Evolutionary conservation across 2,329 filamentous ascomycete genomes (phyloP).

Genomic region (Ascochyta clinopodiicola): DNA sequence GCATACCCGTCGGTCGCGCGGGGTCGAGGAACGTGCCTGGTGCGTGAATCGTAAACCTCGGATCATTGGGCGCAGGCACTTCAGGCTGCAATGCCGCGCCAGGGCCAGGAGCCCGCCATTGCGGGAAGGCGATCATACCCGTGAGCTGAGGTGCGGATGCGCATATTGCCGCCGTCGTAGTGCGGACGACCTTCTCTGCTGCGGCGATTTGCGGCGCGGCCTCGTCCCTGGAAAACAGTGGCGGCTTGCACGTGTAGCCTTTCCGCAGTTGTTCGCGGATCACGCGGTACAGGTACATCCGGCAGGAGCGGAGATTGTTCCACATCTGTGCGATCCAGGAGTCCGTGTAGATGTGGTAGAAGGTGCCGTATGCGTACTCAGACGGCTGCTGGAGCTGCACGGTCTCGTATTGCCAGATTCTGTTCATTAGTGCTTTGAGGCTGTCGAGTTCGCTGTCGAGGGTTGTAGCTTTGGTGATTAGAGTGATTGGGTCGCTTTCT

Average conservation of each 20-base stretch:
- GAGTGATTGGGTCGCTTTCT: conserved; percentile 20
- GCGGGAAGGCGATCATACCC: conserved; percentile 37
- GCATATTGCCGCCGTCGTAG: conserved; percentile 22
- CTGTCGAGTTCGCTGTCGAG: conserved; percentile 33
- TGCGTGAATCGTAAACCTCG: conserved; percentile 22
- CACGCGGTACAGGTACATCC: conserved; percentile 31
- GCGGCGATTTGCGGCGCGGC: conserved; percentile 12
- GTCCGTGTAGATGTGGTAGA: conserved; percentile 40
- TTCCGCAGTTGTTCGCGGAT: conserved; percentile 29
- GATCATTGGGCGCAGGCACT: background rate
- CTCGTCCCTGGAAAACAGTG: conserved; percentile 20
- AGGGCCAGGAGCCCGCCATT: background rate
- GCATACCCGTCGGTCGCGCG: conserved; percentile 29
- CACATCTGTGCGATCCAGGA: conserved; percentile 41
- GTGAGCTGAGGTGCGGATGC: conserved; percentile 39
- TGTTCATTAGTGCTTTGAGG: conserved; percentile 29
- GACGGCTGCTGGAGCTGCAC: conserved; percentile 1
- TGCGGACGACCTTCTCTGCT: conserved; percentile 24
- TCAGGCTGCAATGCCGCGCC: background rate
- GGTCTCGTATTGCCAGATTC: conserved; percentile 33
- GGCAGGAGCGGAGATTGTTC: conserved; percentile 37
- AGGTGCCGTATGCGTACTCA: conserved; percentile 25
- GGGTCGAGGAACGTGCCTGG: conserved; percentile 33
- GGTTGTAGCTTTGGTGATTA: conserved; percentile 21
- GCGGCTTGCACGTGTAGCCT: conserved; percentile 18